A percentile compares a stretch with the other conserved stretches of the same genome.
Evolutionary conservation across 176 grass and related monocot species (phyloP).

Genomic region (Juncus effusus): DNA sequence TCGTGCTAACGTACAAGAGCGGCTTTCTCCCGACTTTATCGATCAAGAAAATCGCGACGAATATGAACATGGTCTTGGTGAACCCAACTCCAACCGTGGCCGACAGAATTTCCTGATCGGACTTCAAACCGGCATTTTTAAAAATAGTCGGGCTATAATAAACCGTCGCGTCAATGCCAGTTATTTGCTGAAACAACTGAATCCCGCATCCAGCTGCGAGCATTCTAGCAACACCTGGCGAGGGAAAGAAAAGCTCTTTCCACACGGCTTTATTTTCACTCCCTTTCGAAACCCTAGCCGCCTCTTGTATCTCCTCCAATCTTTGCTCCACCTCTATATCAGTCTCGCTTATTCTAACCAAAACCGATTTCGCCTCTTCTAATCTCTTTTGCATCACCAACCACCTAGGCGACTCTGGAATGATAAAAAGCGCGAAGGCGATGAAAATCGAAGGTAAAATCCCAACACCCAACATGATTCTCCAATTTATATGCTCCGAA

Average conservation of each 20-base stretch:
- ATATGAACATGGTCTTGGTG: slow-evolving; percentile 78
- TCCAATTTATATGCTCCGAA: slow-evolving; percentile 83
- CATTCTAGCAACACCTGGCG: slow-evolving; percentile 61
- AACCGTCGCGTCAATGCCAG: slow-evolving; percentile 88
- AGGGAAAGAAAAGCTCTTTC: slow-evolving; percentile 72
- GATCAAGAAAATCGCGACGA: slow-evolving; percentile 83
- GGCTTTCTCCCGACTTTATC: slow-evolving; percentile 87
- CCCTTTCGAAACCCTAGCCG: slow-evolving; percentile 45
- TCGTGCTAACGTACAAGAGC: slow-evolving; percentile 77
- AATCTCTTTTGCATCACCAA: slow-evolving; percentile 77
- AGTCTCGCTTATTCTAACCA: slow-evolving; percentile 66
- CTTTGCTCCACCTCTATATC: slow-evolving; percentile 64
- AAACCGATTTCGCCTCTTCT: slow-evolving; percentile 54
- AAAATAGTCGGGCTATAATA: slow-evolving; percentile 91
- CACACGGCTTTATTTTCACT: slow-evolving; percentile 62
- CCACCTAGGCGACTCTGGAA: slow-evolving; percentile 90
- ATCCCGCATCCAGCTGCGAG: slow-evolving; percentile 68
- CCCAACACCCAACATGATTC: slow-evolving; percentile 87
- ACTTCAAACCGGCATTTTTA: slow-evolving; percentile 71
- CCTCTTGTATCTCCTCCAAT: slow-evolving; percentile 68
- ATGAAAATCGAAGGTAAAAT: slow-evolving; percentile 84
- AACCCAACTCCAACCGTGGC: slow-evolving; percentile 79
- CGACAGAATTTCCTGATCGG: slow-evolving; percentile 76
- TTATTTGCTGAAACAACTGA: slow-evolving; percentile 87
- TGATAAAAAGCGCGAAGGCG: slow-evolving; percentile 68